Evolutionary conservation across 352 stramenopile genomes (phyloP).

Genomic region (Thalassiosira hispida): DNA sequence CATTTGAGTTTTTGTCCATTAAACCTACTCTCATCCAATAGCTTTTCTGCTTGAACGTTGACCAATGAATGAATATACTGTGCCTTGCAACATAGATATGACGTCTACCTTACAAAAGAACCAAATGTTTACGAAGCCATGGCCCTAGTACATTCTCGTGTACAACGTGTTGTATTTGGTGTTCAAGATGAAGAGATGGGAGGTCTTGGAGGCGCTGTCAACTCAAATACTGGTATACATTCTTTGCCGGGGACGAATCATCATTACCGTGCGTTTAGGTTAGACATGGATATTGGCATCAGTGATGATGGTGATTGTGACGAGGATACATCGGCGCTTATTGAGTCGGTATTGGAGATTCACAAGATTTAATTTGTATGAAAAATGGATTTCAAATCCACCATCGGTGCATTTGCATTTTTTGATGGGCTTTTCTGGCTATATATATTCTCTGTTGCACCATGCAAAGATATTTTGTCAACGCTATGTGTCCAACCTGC

Average conservation of each 20-base stretch:
- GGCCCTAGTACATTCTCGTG: slow-evolving; percentile 72
- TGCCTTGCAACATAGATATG: slow-evolving; percentile 40
- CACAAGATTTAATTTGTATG: too few species aligned
- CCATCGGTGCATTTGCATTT: too few species aligned
- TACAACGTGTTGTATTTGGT: slow-evolving; percentile 72
- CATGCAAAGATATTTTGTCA: too few species aligned
- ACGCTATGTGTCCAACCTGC: too few species aligned
- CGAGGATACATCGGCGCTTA: not conserved
- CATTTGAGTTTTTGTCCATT: too few species aligned
- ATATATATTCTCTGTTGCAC: too few species aligned
- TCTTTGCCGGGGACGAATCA: slow-evolving; percentile 79
- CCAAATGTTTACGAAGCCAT: slow-evolving; percentile 80
- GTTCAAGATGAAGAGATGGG: slow-evolving; percentile 30
- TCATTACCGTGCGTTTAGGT: slow-evolving; percentile 70
- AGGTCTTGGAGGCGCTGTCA: slow-evolving; percentile 28
- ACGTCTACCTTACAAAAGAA: slow-evolving; percentile 74
- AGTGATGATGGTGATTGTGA: slow-evolving; percentile 1
- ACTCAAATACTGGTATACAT: slow-evolving; percentile 53
- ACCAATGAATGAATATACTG: too few species aligned
- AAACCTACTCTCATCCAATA: too few species aligned
- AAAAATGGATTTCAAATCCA: too few species aligned
- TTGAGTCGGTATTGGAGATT: too few species aligned
- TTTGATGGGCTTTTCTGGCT: too few species aligned
- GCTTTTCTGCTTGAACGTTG: too few species aligned
- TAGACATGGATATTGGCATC: not conserved